These are phyloP conservation scores for Vigna radiata DNA, from an alignment of 306 rosid genomes.

Conservation along the genomic window DNA sequence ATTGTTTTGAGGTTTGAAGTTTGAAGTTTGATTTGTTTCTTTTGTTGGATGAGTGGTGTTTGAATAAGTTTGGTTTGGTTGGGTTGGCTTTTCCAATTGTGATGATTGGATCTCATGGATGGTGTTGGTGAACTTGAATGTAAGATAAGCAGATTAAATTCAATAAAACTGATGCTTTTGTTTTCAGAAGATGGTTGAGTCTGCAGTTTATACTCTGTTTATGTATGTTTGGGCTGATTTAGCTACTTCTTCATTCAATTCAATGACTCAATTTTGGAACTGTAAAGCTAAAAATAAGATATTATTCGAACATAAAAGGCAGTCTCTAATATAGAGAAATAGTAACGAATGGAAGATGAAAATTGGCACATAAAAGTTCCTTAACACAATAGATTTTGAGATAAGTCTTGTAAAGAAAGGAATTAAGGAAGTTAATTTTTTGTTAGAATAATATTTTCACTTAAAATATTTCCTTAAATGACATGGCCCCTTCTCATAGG, in stretches of 20 bases:
- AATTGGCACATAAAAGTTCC: no score
- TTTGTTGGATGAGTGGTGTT: not conserved
- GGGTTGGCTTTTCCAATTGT: not conserved
- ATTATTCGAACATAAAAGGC: no score
- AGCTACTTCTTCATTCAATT: not conserved
- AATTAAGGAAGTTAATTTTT: no score
- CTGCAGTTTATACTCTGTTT: not conserved
- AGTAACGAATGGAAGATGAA: no score
- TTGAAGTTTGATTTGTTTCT: not conserved
- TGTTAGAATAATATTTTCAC: no score
- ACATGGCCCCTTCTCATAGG: no score
- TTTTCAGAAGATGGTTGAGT: not conserved
- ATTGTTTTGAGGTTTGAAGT: not conserved
- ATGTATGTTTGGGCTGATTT: not conserved
- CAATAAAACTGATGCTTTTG: conserved; percentile 5
- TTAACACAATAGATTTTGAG: no score
- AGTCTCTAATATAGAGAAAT: no score
- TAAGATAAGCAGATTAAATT: not conserved
- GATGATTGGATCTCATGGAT: conserved; percentile 17
- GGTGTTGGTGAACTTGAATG: conserved; percentile 18
- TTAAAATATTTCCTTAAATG: no score
- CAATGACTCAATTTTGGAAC: no score
- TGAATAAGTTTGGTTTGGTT: not conserved
- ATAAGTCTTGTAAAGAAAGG: no score
- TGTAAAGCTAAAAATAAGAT: no score